A percentile compares a stretch with the other conserved stretches of the same genome.
Evolutionary conservation across 169 alveolate genomes (phyloP).

Genomic region (Babesia bovis): DNA sequence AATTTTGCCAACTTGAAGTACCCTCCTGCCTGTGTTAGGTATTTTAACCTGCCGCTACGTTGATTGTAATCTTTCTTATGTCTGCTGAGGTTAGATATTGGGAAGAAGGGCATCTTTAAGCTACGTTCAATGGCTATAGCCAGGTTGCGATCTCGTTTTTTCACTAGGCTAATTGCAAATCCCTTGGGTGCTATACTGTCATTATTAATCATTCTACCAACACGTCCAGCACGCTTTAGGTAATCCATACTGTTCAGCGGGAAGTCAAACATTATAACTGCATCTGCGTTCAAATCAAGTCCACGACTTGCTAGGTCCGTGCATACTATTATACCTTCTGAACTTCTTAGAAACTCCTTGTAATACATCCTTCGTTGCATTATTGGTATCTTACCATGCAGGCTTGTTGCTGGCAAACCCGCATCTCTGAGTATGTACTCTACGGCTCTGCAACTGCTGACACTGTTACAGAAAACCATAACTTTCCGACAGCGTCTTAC

Average conservation of each 20-base stretch:
- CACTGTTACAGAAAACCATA: constrained; percentile 49
- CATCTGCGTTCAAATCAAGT: constrained; percentile 56
- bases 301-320: constrained; percentile 64
- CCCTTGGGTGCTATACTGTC: constrained; percentile 45
- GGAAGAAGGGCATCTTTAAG: constrained; percentile 54
- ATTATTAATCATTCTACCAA: constrained; percentile 45
- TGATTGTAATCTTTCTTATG: constrained; percentile 52
- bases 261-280: constrained; percentile 59
- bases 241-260: constrained; percentile 60
- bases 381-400: constrained; percentile 62
- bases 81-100: constrained; percentile 40
- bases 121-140: constrained; percentile 59
- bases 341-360: constrained; percentile 8
- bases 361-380: constrained; percentile 41
- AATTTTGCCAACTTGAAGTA: constrained; percentile 57
- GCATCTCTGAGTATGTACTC: constrained; percentile 53
- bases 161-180: constrained; percentile 38
- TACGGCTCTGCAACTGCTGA: constrained; percentile 57
- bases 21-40: constrained; percentile 65
- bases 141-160: constrained; percentile 43
- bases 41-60: constrained; percentile 45
- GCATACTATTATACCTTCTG: constrained; percentile 45
- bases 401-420: constrained; percentile 52
- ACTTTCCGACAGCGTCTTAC: constrained; percentile 46
- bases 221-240: constrained; percentile 46